Evolutionary conservation across 306 rosid species (phyloP), one percentile per base, ranked within the genome.

Genomic region (Pterocarpus santalinus): DNA sequence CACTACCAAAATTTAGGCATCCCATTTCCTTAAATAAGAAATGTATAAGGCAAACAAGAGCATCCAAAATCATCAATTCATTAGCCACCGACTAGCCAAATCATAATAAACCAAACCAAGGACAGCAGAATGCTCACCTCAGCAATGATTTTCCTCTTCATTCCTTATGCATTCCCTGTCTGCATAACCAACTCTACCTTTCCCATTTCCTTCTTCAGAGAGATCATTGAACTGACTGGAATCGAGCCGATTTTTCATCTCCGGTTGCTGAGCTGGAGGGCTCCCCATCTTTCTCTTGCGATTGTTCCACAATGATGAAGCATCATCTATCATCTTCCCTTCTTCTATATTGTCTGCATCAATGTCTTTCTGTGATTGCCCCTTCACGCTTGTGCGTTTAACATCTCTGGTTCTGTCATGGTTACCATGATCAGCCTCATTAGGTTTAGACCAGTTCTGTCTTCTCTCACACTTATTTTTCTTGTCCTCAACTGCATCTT

Each of bases 401-500:
- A 73, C 92, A 16, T 85, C 91, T 76, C 63, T 70, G 82, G 47
- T 83, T 81, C 77, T 83, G 73, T 70, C 90, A 30, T 62, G 85
- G 65, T 84, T 69, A 2, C 87, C 87, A 5, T 73, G 57, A 46
- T 87, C 91, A 75, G 49, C 90, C 75, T 80, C 86, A 76, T 83
- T 84, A 60, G 75, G 75, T 85, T 88, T 90, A 32, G 87, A 83
- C 94, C 93, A 87, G 86, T 63, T 85, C 77, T 85, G 94, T 72
- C 87, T 89, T 78, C 88, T 77, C 82, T 90, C 96, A 1, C 76
- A 88, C 88, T 93, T 90, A 79, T 75, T 90, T 81, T 87, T 95
- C 85, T 90, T 98, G 62, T 80, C 86, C 76, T 92, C 96, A 11
- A 81, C 90, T 38, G 95, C 99, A 84, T 91, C 98, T 86, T 95